Evolutionary conservation across 169 alveolate species (phyloP).

Genomic region (Plasmodium gaboni): DNA sequence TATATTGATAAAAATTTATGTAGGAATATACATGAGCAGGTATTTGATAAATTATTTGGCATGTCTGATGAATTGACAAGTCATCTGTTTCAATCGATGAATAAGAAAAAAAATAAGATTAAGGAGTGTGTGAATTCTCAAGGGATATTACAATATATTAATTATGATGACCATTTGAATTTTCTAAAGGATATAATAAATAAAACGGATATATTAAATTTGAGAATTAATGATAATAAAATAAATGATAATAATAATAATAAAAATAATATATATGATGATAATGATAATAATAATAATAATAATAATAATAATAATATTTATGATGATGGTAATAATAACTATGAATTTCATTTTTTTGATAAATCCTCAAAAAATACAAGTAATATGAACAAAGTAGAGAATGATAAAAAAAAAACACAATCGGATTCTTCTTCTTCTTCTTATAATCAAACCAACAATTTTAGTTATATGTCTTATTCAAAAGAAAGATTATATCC

Average conservation of each 20-base stretch:
- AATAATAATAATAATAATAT: background rate
- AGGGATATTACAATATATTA: slow-evolving; percentile 18
- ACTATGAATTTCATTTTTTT: background rate
- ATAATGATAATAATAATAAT: background rate
- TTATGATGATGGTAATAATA: background rate
- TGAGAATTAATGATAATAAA: background rate
- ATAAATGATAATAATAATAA: background rate
- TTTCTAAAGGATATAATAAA: slow-evolving; percentile 10
- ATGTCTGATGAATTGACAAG: slow-evolving; percentile 4
- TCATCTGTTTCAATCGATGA: background rate
- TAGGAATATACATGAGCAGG: slow-evolving; percentile 8
- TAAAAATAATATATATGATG: background rate
- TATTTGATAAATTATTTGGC: slow-evolving; percentile 23
- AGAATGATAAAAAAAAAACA: no score
- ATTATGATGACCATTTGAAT: slow-evolving; percentile 4
- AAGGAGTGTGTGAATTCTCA: background rate
- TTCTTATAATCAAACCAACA: no score
- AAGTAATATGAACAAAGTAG: background rate
- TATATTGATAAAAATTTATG: slow-evolving; percentile 15
- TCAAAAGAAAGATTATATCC: no score
- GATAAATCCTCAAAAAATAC: background rate
- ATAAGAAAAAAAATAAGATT: background rate
- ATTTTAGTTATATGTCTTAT: no score
- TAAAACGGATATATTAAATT: slow-evolving; percentile 4
- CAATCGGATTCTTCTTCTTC: no score